Conservation (phyloP, 2,329 filamentous ascomycete genomes). For the Fusarium circinatum region DNA sequence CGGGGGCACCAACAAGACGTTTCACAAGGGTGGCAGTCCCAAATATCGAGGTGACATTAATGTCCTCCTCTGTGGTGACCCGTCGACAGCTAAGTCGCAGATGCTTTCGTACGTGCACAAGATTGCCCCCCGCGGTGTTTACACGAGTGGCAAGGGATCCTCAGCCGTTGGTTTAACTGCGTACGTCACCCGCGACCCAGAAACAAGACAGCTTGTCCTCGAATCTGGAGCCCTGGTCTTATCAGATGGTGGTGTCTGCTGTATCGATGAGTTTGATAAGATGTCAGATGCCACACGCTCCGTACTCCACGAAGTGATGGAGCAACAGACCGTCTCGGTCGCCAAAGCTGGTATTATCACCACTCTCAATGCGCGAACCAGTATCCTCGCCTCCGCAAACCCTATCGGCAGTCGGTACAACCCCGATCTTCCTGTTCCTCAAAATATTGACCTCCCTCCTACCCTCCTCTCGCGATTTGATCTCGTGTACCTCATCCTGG, state of each 20-base stretch:
- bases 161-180: slow-evolving; percentile 85
- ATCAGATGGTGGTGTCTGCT: slow-evolving; percentile 84
- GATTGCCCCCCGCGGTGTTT: slow-evolving; percentile 89
- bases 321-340: slow-evolving; percentile 86
- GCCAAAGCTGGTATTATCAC: slow-evolving; percentile 96
- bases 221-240: slow-evolving; percentile 83
- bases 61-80: slow-evolving; percentile 94
- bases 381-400: slow-evolving; percentile 95
- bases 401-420: slow-evolving; percentile 99
- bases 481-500: slow-evolving; percentile 94
- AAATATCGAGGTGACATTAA: slow-evolving; percentile 98
- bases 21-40: slow-evolving; percentile 94
- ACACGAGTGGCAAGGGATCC: slow-evolving; percentile 83
- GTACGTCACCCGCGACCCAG: slow-evolving; percentile 82
- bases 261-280: slow-evolving; percentile 88
- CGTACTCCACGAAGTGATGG: slow-evolving; percentile 88
- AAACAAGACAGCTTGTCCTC: slow-evolving; percentile 81
- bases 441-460: slow-evolving; percentile 97
- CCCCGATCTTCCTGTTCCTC: slow-evolving; percentile 91
- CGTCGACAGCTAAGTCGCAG: slow-evolving; percentile 96
- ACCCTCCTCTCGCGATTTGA: slow-evolving; percentile 97
- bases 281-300: slow-evolving; percentile 84
- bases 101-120: slow-evolving; percentile 95
- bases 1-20: slow-evolving; percentile 97
- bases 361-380: slow-evolving; percentile 93